These are phyloP conservation scores for Raffaelea deltoideospora DNA, from an alignment of 2,329 filamentous ascomycete species.

Conservation along the genomic window DNA sequence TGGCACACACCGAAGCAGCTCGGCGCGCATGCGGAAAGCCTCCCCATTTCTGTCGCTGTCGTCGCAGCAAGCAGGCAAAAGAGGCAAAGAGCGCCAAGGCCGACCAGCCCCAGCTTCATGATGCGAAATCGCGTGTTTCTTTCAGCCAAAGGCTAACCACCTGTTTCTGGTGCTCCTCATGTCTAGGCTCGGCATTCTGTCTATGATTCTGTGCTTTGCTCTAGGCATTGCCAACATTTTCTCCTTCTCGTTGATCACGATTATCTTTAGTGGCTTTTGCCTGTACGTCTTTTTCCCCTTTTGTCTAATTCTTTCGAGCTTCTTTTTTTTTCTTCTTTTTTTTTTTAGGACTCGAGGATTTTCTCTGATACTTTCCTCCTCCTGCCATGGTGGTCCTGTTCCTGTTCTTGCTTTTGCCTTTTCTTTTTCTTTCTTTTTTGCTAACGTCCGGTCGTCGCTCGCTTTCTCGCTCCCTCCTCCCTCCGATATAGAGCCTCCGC, in stretches of 20 bases:
- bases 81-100: too few species aligned
- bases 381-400: too few species aligned
- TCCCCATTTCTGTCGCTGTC: too few species aligned
- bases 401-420: not conserved
- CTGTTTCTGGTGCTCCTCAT: not conserved
- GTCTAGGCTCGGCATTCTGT: slow-evolving; percentile 54
- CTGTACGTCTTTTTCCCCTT: slow-evolving; percentile 27
- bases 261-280: slow-evolving; percentile 37
- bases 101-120: not conserved
- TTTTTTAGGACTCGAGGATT: too few species aligned
- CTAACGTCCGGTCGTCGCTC: not conserved
- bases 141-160: not conserved
- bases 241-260: slow-evolving; percentile 29
- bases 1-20: not conserved
- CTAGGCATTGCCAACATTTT: slow-evolving; percentile 56
- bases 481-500: slow-evolving; percentile 40
- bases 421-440: not conserved
- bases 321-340: not conserved
- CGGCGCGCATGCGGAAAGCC: too few species aligned
- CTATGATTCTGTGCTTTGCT: slow-evolving; percentile 56
- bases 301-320: not conserved
- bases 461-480: not conserved
- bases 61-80: too few species aligned
- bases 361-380: not conserved
- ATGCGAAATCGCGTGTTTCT: not conserved